A percentile compares a stretch with the other conserved stretches of the same genome.
Conservation (phyloP, 129 eudicot genomes). For the Centaurea solstitialis region DNA sequence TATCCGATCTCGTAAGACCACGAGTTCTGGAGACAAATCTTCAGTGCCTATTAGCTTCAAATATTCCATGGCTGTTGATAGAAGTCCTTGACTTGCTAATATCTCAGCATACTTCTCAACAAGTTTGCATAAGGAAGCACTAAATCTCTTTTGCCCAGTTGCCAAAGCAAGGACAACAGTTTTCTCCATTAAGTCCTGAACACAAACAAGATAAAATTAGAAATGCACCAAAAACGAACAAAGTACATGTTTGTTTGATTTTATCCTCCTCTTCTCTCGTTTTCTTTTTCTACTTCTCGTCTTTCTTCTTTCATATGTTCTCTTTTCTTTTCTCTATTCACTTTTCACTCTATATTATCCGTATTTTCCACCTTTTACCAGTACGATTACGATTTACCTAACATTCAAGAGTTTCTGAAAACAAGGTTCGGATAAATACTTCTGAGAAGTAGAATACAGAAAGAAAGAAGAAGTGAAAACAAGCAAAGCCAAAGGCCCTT, state of each 20-base stretch:
- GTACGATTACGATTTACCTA: background rate
- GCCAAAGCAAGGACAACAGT: conserved; percentile 85
- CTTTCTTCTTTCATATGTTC: background rate
- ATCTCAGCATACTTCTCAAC: conserved; percentile 91
- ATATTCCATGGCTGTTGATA: conserved; percentile 77
- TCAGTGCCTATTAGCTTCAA: conserved; percentile 67
- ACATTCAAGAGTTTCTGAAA: background rate
- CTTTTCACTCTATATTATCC: background rate
- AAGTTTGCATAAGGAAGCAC: conserved; percentile 69
- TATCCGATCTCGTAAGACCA: conserved; percentile 73
- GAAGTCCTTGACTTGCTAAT: conserved; percentile 83
- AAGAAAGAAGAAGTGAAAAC: background rate
- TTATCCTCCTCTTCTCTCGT: background rate
- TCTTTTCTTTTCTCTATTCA: background rate
- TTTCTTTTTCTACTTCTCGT: background rate
- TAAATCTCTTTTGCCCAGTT: conserved; percentile 69
- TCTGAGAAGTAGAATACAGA: background rate
- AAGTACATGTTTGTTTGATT: background rate
- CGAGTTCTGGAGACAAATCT: conserved; percentile 75
- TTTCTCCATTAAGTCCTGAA: conserved; percentile 87
- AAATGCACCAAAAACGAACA: background rate
- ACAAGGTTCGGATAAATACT: background rate
- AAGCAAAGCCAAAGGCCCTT: background rate
- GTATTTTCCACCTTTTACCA: background rate
- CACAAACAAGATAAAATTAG: background rate